These are phyloP conservation scores for Paspalum notatum DNA, from an alignment of 176 grass and related monocot species.

Conservation along the genomic window DNA sequence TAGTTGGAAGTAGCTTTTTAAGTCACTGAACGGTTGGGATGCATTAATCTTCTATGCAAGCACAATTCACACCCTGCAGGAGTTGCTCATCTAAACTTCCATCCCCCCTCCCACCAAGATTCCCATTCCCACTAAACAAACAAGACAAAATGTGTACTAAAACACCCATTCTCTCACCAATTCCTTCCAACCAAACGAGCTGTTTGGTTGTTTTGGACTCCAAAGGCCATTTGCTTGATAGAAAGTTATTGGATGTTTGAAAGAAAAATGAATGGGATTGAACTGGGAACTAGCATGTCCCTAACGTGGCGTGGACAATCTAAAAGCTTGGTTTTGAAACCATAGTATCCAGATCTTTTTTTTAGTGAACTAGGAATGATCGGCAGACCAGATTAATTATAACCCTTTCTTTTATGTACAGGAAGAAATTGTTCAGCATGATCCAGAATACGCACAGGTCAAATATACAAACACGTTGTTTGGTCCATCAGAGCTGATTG, in stretches of 20 bases:
- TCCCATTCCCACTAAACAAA: too few relatives aligned
- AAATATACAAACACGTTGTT: slow-evolving; percentile 50
- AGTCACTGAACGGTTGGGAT: too few relatives aligned
- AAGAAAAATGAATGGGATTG: background rate
- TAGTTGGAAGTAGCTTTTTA: too few relatives aligned
- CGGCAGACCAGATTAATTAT: background rate
- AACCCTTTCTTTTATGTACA: slow-evolving; percentile 41
- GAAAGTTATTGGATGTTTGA: background rate
- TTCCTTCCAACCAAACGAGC: too few relatives aligned
- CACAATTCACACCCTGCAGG: too few relatives aligned
- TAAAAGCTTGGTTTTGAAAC: background rate
- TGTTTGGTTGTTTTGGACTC: background rate
- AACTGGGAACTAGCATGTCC: background rate
- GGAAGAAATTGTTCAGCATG: slow-evolving; percentile 80
- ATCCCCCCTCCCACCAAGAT: too few relatives aligned
- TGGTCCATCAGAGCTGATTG: slow-evolving; percentile 72
- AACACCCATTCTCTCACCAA: too few relatives aligned
- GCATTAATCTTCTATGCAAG: too few relatives aligned
- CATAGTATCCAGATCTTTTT: background rate
- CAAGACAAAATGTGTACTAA: too few relatives aligned
- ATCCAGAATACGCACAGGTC: slow-evolving; percentile 47
- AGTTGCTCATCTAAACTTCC: too few relatives aligned
- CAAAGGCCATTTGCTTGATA: background rate
- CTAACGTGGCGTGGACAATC: background rate
- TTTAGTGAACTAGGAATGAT: background rate